Base-by-base conservation (phyloP, 2,329 filamentous ascomycete species). In the Lecanicillium sp. region DNA sequence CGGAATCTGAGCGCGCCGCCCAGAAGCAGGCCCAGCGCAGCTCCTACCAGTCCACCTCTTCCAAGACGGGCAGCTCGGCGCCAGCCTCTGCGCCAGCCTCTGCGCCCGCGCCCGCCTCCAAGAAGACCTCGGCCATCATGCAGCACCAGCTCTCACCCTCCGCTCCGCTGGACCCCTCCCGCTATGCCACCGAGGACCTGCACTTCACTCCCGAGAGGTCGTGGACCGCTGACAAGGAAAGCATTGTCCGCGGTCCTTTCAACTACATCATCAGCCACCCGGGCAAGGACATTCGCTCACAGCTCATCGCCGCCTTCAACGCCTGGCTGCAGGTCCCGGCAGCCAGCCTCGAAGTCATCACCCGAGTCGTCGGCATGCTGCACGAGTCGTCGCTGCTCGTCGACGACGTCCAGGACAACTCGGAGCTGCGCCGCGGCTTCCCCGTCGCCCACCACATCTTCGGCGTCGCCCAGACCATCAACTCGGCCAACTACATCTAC, bases 401-500 rank as follows among this genome's bases (percentile, higher is more conserved):
- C 49, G 89, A 95, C 67, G 90, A 95, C 64, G 88, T 95, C 6
- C 87, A 95, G 69, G 89, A 95, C 67, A 82, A 78, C 35, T 90
- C 86, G 2, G 68, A 81, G 53, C 75, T 94, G 23, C 83, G 89
- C 33, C 79, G 89, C 33, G 88, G 89, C 35, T 75, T 87, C 32
- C 89, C 89, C 11, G 88, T 91, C 17, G 86, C 89, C 3, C 87
- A 95, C 67, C 80, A 74, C 63, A 89, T 95, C 57, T 95, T 90
- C 60, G 89, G 89, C 52, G 82, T 85, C 3, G 83, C 89, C 5
- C 89, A 95, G 67, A 93, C 88, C 36, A 93, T 95, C 68, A 95
- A 95, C 67, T 86, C 83, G 42, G 87, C 88, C 54, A 95, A 94
- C 67, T 94, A 94, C 67, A 79, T 91, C 51, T 94, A 93, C 72